phyloP scores from a whole-genome alignment of 148 eudicot species.

The Fagopyrum homotropicum region DNA sequence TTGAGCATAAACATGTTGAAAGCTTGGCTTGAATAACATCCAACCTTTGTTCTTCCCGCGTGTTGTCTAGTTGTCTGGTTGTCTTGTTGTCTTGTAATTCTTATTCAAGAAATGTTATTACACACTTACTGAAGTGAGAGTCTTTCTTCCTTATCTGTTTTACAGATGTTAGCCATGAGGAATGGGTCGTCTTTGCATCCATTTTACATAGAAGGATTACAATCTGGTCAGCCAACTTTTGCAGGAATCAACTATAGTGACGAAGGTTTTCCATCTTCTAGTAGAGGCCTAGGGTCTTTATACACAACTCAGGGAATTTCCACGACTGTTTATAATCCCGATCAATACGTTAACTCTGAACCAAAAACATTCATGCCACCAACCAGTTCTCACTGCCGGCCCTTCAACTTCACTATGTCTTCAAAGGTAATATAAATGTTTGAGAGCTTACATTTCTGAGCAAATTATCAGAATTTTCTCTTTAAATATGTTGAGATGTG shows the following conservation, averaged over 20 bases:
- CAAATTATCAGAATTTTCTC: not conserved
- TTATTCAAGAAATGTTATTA: too few species aligned
- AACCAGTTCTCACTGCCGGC: slow-evolving; percentile 29
- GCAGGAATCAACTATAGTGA: slow-evolving; percentile 29
- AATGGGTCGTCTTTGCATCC: slow-evolving; percentile 68
- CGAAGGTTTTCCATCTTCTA: slow-evolving; percentile 22
- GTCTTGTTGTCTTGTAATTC: too few species aligned
- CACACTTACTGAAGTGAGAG: too few species aligned
- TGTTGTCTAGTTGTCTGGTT: too few species aligned
- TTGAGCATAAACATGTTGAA: too few species aligned
- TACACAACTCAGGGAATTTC: slow-evolving; percentile 31
- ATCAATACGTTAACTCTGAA: slow-evolving; percentile 27
- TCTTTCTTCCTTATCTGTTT: slow-evolving; percentile 10
- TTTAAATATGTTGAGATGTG: too few species aligned
- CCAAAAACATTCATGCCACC: slow-evolving; percentile 13
- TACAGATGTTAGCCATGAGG: slow-evolving; percentile 84
- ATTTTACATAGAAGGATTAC: slow-evolving; percentile 32
- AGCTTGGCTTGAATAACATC: too few species aligned
- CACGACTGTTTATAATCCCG: slow-evolving; percentile 27
- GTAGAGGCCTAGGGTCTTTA: slow-evolving; percentile 26
- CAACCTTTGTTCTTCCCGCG: too few species aligned
- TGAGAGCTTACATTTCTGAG: not conserved
- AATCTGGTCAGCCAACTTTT: slow-evolving; percentile 23
- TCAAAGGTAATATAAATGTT: slow-evolving; percentile 39
- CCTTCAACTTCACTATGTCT: slow-evolving; percentile 32